Evolutionary conservation across 306 rosid genomes (phyloP).

Genomic region (Glycine latifolia): DNA sequence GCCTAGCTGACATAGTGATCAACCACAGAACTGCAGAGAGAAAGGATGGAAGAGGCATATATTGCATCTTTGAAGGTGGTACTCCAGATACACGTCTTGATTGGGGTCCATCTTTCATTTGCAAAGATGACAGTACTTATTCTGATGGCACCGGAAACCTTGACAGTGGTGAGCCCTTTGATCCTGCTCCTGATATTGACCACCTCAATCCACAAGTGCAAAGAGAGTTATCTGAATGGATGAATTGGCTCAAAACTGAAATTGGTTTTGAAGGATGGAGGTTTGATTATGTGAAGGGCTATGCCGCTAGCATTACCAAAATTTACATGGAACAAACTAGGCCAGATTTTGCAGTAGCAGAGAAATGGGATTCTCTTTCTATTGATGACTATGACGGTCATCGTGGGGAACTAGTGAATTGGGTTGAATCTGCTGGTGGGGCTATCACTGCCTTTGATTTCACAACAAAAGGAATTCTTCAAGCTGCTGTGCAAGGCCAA

Average conservation of each 20-base stretch:
- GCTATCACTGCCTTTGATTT: constrained; percentile 61
- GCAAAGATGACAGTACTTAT: constrained; percentile 68
- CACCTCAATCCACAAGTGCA: constrained; percentile 83
- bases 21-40: constrained; percentile 86
- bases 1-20: constrained; percentile 82
- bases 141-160: constrained; percentile 81
- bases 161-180: constrained; percentile 60
- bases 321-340: constrained; percentile 65
- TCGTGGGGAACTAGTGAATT: constrained; percentile 46
- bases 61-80: constrained; percentile 85
- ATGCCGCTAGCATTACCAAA: constrained; percentile 61
- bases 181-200: constrained; percentile 69
- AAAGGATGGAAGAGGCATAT: constrained; percentile 68
- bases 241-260: constrained; percentile 80
- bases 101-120: constrained; percentile 81
- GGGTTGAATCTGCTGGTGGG: constrained; percentile 56
- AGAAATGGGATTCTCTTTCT: constrained; percentile 68
- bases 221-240: constrained; percentile 72
- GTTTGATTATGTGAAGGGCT: constrained; percentile 78
- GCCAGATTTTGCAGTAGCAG: constrained; percentile 81
- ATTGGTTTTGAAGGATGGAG: constrained; percentile 83
- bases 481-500: constrained; percentile 67
- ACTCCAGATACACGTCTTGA: constrained; percentile 71
- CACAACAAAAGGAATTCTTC: constrained; percentile 63
- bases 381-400: constrained; percentile 55